These are phyloP conservation scores for Gastrodia elata DNA, from an alignment of 106 monocot genomes.

Conservation along the genomic window DNA sequence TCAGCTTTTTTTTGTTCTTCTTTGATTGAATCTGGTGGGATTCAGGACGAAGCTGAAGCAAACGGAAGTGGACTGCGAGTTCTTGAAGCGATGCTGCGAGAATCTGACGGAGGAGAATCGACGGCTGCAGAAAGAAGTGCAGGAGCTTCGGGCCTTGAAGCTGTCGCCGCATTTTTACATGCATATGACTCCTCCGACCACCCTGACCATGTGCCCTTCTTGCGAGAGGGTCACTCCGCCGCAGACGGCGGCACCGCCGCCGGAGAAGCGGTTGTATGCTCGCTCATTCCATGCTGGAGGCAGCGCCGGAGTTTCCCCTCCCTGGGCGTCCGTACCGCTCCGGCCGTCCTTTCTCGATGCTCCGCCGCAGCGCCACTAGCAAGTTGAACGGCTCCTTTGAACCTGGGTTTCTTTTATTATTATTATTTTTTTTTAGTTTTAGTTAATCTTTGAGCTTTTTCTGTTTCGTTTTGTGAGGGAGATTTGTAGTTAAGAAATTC, in stretches of 20 bases:
- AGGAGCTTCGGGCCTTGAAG: slow-evolving; percentile 80
- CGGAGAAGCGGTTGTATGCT: not conserved
- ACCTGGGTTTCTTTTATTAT: not conserved
- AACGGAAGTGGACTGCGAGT: slow-evolving; percentile 95
- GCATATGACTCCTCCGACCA: slow-evolving; percentile 92
- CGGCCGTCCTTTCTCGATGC: slow-evolving; percentile 14
- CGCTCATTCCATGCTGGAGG: not conserved
- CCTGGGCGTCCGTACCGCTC: slow-evolving; percentile 21
- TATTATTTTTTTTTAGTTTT: not conserved
- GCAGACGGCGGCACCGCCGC: not conserved
- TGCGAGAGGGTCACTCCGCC: slow-evolving; percentile 64
- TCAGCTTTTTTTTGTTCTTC: not conserved
- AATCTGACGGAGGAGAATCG: slow-evolving; percentile 87
- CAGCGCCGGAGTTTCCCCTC: not conserved
- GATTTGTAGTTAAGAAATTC: not conserved
- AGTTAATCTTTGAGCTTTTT: not conserved
- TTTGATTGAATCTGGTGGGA: not conserved
- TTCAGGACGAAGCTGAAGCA: slow-evolving; percentile 96
- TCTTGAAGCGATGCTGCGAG: slow-evolving; percentile 89
- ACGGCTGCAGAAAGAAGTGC: slow-evolving; percentile 86
- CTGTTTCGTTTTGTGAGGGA: not conserved
- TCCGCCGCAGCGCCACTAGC: not conserved
- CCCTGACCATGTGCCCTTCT: slow-evolving; percentile 95
- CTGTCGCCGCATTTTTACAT: slow-evolving; percentile 83
- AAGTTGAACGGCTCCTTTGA: not conserved